Percentiles rank a stretch among this genome's conserved stretches.
These are phyloP conservation scores for Cordyceps farinosa DNA, from an alignment of 2,329 filamentous ascomycete genomes.

Conservation along the genomic window DNA sequence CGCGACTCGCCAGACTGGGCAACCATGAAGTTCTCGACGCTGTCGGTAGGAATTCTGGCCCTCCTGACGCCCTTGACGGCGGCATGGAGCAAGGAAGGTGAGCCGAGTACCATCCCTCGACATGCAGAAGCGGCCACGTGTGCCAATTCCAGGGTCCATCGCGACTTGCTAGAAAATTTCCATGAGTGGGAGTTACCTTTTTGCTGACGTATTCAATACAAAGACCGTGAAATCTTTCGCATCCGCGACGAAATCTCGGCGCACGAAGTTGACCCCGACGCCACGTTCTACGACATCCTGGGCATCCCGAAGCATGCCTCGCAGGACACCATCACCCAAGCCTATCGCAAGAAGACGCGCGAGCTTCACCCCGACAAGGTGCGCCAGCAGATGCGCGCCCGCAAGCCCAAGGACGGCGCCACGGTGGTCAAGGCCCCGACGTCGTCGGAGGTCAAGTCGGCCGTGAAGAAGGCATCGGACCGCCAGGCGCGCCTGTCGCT, in stretches of 20 bases:
- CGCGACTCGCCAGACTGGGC: constrained; percentile 29
- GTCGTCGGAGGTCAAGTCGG: constrained; percentile 70
- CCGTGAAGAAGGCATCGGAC: constrained; percentile 76
- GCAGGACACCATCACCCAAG: constrained; percentile 87
- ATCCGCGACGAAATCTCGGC: constrained; percentile 80
- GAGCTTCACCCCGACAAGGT: constrained; percentile 94
- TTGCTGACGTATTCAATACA: not conserved
- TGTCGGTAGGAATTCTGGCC: constrained; percentile 67
- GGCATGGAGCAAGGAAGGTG: constrained; percentile 86
- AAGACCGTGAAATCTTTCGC: constrained; percentile 97
- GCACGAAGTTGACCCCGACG: constrained; percentile 70
- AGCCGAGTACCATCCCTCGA: constrained; percentile 24
- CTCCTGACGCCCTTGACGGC: constrained; percentile 63
- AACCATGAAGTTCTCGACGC: constrained; percentile 68
- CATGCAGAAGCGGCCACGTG: constrained; percentile 9
- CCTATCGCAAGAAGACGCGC: constrained; percentile 83
- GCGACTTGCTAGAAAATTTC: not conserved
- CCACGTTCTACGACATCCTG: constrained; percentile 94
- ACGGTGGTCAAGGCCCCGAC: constrained; percentile 68
- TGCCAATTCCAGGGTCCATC: not conserved
- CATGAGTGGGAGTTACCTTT: not conserved
- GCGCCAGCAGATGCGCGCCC: constrained; percentile 73
- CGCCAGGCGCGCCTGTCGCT: constrained; percentile 81
- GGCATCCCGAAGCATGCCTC: constrained; percentile 69
- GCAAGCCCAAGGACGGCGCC: constrained; percentile 58